These are phyloP conservation scores for Priceomyces carsonii DNA, from an alignment of 805 yeast species.

Conservation along the genomic window DNA sequence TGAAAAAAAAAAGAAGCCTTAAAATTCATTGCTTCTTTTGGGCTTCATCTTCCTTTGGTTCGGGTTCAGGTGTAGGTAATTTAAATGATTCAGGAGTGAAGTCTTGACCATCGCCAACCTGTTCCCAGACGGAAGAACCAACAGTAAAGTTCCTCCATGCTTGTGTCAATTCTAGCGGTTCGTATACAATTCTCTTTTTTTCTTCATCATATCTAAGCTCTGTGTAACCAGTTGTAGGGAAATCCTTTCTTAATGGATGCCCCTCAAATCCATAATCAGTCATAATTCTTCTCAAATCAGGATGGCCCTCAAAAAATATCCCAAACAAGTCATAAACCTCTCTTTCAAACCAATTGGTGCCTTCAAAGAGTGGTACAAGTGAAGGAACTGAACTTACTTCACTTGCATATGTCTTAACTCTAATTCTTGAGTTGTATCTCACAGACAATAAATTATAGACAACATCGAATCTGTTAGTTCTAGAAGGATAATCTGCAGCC, in stretches of 20 bases:
- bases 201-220: conserved; percentile 90
- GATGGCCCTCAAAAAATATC: conserved; percentile 84
- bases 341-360: conserved; percentile 90
- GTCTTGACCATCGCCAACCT: conserved; percentile 84
- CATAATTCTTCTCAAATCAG: conserved; percentile 85
- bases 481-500: conserved; percentile 83
- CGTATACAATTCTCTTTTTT: conserved; percentile 85
- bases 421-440: conserved; percentile 81
- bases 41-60: conserved; percentile 46
- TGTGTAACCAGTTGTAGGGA: conserved; percentile 90
- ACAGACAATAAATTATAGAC: conserved; percentile 80
- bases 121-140: conserved; percentile 90
- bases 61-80: conserved; percentile 81
- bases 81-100: conserved; percentile 78
- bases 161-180: conserved; percentile 87
- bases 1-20: conserved; percentile 3
- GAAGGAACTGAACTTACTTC: conserved; percentile 84
- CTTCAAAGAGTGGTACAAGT: conserved; percentile 67
- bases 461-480: conserved; percentile 83
- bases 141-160: conserved; percentile 90
- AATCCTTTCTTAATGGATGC: conserved; percentile 87
- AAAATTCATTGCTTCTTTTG: conserved; percentile 23
- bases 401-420: conserved; percentile 86
- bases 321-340: conserved; percentile 89
- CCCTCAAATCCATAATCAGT: conserved; percentile 94